Percentiles rank a stretch among this genome's conserved stretches.
phyloP scores from a whole-genome alignment of 345 rosid species.

The Rhodamnia rubescens region DNA sequence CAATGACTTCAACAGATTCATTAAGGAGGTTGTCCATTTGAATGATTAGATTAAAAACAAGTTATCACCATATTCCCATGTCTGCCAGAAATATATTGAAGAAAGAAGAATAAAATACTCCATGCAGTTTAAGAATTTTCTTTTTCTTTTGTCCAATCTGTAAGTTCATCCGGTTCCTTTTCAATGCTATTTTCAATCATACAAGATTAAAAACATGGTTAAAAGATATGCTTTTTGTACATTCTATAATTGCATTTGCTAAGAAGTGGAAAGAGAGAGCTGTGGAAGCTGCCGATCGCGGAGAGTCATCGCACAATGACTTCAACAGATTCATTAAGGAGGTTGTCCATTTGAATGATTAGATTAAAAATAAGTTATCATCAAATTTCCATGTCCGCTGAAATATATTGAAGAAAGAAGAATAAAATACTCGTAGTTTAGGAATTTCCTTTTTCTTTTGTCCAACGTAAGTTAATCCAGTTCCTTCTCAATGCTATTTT shows the following conservation, averaged over 20 bases:
- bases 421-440: no score
- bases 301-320: slow-evolving; percentile 9
- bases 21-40: slow-evolving; percentile 4
- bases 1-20: slow-evolving; percentile 3
- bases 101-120: no score
- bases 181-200: neutral
- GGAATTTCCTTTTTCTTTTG: no score
- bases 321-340: slow-evolving; percentile 10
- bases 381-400: no score
- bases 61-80: no score
- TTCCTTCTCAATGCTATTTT: neutral
- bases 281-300: slow-evolving; percentile 3
- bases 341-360: neutral
- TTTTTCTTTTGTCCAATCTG: neutral
- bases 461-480: neutral
- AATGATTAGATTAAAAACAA: neutral
- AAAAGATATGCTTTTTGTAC: neutral
- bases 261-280: slow-evolving; percentile 18
- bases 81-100: no score
- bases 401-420: no score
- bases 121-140: no score
- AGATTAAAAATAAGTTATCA: neutral
- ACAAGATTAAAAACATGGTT: neutral
- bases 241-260: neutral
- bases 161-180: neutral